Base-by-base conservation (phyloP, 2,329 filamentous ascomycete species). In the Aspergillus tubingensis region DNA sequence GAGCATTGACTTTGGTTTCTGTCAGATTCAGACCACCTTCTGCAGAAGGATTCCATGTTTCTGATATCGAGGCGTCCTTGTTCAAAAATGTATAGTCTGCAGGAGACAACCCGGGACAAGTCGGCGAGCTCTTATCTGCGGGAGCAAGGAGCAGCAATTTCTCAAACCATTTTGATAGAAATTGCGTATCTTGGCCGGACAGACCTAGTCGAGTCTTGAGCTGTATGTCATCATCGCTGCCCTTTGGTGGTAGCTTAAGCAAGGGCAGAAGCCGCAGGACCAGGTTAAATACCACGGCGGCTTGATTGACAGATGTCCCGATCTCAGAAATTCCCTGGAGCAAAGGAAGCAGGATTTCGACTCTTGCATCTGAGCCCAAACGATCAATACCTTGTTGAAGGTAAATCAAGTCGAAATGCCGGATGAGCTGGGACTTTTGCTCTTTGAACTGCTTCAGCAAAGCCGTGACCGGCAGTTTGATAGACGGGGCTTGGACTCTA, bases 391-490 rank as follows among this genome's bases (percentile, higher is more conserved):
- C 95, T 72, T 96, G 91, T 70, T 96, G 91, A 39, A 97, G 90
- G 72, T 96, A 96, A 17, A 90, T 83, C 43, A 98, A 80, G 76
- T 98, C 93, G 68, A 97, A 90, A 72, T 96, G 91, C 64, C 91
- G 89, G 65, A 99, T 86, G 39, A 97, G 82, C 1, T 88, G 81
- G 11, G 88, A 89, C 41, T 87, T 82, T 39, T 86, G 86, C 21
- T 91, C 86, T 75, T 96, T 96, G 82, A 96, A 97, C 74, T 98
- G 95, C 67, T 92, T 89, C 57, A 98, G 77, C 17, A 99, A 82
- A 15, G 88, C 86, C n/a, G 86, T 85, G 11, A 98, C 92, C 0
- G 95, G 95, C 5, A 99, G 81, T 57, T 93, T 83, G 65, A 97
- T 87, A 8, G 83, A 81, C 59, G 81, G 82, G 65, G 84, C 78